Percentiles rank a stretch among this genome's conserved stretches.
These are phyloP conservation scores for Aquilaria sinensis DNA, from an alignment of 345 rosid genomes.

Conservation along the genomic window DNA sequence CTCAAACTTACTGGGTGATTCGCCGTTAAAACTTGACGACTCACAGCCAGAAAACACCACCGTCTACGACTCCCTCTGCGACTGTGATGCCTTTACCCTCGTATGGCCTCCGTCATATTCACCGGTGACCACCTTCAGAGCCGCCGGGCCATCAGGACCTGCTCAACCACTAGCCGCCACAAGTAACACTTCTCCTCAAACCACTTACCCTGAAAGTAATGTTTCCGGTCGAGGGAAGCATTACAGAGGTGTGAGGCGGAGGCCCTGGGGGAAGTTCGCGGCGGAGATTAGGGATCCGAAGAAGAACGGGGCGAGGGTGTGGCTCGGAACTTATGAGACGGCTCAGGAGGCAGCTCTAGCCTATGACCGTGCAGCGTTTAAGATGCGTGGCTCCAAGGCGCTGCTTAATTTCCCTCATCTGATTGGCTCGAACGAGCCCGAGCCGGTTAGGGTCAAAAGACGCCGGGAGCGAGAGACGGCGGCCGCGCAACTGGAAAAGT, in stretches of 20 bases:
- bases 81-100: conserved; percentile 40
- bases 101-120: conserved; percentile 38
- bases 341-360: conserved; percentile 40
- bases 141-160: background rate
- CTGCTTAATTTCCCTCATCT: conserved; percentile 31
- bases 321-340: conserved; percentile 65
- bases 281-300: conserved; percentile 66
- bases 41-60: conserved; percentile 42
- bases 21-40: conserved; percentile 47
- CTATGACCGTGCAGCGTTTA: conserved; percentile 28
- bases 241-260: conserved; percentile 37
- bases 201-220: too few relatives aligned
- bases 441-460: conserved; percentile 15
- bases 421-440: conserved; percentile 14
- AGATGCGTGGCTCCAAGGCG: conserved; percentile 32
- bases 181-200: conserved; percentile 1
- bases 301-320: conserved; percentile 49
- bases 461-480: background rate
- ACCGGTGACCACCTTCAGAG: background rate
- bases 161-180: background rate
- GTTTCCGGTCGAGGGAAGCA: conserved; percentile 18
- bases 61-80: conserved; percentile 40
- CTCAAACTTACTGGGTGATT: conserved; percentile 13
- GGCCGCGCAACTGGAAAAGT: too few relatives aligned
- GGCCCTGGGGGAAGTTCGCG: conserved; percentile 72